Evolutionary conservation across 805 yeast genomes (phyloP).

Genomic region (Sugiyamaella valdiviana): DNA sequence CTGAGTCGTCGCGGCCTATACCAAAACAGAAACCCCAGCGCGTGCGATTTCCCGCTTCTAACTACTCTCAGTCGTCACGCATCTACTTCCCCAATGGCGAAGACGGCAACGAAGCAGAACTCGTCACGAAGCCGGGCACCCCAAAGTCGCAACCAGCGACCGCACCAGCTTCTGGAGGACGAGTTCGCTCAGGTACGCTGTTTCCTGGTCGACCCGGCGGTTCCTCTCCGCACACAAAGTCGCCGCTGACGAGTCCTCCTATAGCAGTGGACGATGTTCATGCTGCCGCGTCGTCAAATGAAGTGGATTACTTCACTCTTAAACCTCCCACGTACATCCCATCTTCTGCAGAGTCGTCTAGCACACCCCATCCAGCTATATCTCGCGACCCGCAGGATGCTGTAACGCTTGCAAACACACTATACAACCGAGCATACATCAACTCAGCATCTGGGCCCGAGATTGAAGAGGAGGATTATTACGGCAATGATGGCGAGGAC

Average conservation of each 20-base stretch:
- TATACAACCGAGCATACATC: slow-evolving; percentile 3
- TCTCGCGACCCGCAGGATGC: not conserved
- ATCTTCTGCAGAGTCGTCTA: not conserved
- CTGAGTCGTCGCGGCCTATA: not conserved
- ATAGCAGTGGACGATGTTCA: slow-evolving; percentile 7
- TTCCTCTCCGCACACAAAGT: too few relatives aligned
- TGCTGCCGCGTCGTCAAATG: too few relatives aligned
- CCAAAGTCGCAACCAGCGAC: slow-evolving; percentile 1
- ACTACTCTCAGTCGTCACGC: slow-evolving; percentile 20
- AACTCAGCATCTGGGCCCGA: slow-evolving; percentile 7
- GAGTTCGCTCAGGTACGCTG: not conserved
- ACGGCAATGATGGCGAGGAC: slow-evolving; percentile 5
- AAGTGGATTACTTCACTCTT: slow-evolving; percentile 12
- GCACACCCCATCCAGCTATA: not conserved
- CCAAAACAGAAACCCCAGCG: slow-evolving; percentile 2
- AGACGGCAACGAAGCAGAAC: slow-evolving; percentile 3
- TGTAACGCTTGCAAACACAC: slow-evolving; percentile 7
- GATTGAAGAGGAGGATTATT: slow-evolving; percentile 8
- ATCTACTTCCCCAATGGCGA: slow-evolving; percentile 23
- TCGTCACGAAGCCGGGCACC: not conserved
- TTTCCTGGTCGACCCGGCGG: slow-evolving; percentile 7
- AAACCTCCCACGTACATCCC: not conserved
- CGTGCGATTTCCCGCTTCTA: slow-evolving; percentile 19
- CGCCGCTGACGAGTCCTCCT: slow-evolving; percentile 16
- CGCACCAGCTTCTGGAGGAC: not conserved